These are phyloP conservation scores for Tulasnella sp. DNA, from an alignment of 768 basidiomycete genomes.

Conservation along the genomic window DNA sequence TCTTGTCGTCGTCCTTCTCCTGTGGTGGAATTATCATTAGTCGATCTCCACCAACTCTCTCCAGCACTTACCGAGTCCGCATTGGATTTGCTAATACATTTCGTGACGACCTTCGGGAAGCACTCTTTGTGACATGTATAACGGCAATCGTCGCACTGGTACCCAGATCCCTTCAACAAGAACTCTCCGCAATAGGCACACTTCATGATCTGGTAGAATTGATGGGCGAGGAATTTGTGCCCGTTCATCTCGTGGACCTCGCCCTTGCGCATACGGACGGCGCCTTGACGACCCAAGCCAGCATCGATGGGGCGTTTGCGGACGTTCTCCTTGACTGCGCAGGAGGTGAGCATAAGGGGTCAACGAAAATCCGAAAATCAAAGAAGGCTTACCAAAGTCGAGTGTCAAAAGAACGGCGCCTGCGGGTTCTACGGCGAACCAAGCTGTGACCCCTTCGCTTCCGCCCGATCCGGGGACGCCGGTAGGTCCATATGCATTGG, in stretches of 20 bases:
- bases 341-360: background rate
- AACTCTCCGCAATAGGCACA: slow-evolving; percentile 98
- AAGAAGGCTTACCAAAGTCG: slow-evolving; percentile 67
- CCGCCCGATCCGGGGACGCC: slow-evolving; percentile 14
- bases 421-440: slow-evolving; percentile 97
- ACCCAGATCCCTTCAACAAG: slow-evolving; percentile 91
- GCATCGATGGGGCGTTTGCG: slow-evolving; percentile 91
- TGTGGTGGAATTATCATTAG: slow-evolving; percentile 24
- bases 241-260: slow-evolving; percentile 99
- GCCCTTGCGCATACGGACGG: slow-evolving; percentile 94
- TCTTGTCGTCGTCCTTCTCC: slow-evolving; percentile 97
- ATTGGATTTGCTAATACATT: slow-evolving; percentile 96
- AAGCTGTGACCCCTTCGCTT: slow-evolving; percentile 81
- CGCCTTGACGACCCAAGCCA: slow-evolving; percentile 93
- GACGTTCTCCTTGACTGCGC: slow-evolving; percentile 97
- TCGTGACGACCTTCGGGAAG: slow-evolving; percentile 96
- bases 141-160: slow-evolving; percentile 98
- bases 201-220: slow-evolving; percentile 97
- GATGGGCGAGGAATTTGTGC: slow-evolving; percentile 91
- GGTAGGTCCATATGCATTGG: slow-evolving; percentile 21
- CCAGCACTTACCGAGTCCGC: slow-evolving; percentile 50
- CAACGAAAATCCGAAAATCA: background rate
- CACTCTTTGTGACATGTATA: slow-evolving; percentile 99
- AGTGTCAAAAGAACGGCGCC: slow-evolving; percentile 78
- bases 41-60: background rate